phyloP scores from a whole-genome alignment of 306 rosid species.

The Nissolia schottii region DNA sequence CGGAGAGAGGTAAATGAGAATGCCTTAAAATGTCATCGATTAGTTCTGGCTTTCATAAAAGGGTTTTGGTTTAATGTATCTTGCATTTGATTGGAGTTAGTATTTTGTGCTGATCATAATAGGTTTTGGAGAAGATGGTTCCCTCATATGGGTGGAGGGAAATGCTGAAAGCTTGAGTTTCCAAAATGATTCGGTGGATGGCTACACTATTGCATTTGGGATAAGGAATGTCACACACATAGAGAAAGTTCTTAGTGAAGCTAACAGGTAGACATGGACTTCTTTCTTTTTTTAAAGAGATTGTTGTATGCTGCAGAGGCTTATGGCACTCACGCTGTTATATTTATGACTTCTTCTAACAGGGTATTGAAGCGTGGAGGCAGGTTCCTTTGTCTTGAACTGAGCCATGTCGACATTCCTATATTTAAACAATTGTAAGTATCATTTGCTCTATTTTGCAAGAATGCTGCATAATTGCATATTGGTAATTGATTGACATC shows the following conservation, averaged over 20 bases:
- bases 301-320: neutral
- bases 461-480: neutral
- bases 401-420: slow-evolving; percentile 83
- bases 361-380: slow-evolving; percentile 91
- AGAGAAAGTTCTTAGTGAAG: slow-evolving; percentile 85
- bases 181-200: slow-evolving; percentile 76
- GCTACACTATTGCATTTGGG: slow-evolving; percentile 97
- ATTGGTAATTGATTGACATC: slow-evolving; percentile 7
- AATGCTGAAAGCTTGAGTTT: slow-evolving; percentile 78
- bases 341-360: slow-evolving; percentile 17
- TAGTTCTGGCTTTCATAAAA: neutral
- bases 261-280: slow-evolving; percentile 55
- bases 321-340: neutral
- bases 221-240: slow-evolving; percentile 94
- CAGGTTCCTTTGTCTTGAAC: slow-evolving; percentile 94
- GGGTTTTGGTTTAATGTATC: slow-evolving; percentile 4
- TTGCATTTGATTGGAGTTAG: slow-evolving; percentile 23
- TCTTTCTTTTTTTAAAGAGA: slow-evolving; percentile 17
- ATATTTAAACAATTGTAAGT: slow-evolving; percentile 83
- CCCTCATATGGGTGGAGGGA: slow-evolving; percentile 89
- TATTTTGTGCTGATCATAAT: slow-evolving; percentile 22
- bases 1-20: slow-evolving; percentile 59
- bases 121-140: slow-evolving; percentile 69
- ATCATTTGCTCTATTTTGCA: slow-evolving; percentile 22
- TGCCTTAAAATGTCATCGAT: neutral